A percentile compares a stretch with the other conserved stretches of the same genome.
Conservation (phyloP, 768 basidiomycete species). For the Termitomyces sp. region DNA sequence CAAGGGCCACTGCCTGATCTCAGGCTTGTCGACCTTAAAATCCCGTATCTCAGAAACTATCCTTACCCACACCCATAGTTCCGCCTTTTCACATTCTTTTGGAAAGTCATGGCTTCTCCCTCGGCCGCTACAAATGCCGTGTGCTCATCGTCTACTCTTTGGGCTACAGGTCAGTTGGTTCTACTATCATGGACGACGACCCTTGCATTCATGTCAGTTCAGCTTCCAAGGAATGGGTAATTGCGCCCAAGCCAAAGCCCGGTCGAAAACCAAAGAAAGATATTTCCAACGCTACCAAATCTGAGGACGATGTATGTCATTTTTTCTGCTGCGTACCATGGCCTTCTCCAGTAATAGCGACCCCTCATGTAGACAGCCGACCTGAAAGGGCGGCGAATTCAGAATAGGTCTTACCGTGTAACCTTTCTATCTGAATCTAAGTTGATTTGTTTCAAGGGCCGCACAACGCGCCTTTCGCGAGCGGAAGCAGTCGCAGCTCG, state of each 20-base stretch:
- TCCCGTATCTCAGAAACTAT: conserved; percentile 14
- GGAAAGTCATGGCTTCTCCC: conserved; percentile 3
- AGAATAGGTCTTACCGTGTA: conserved; percentile 51
- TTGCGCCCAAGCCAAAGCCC: conserved; percentile 81
- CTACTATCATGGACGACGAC: conserved; percentile 1
- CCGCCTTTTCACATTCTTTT: background rate
- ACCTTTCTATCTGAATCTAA: background rate
- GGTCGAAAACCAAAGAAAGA: conserved; percentile 87
- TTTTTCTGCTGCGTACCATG: background rate
- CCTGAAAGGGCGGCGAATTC: conserved; percentile 61
- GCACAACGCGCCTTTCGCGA: conserved; percentile 90
- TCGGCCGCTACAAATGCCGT: conserved; percentile 1
- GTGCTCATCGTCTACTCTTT: conserved; percentile 53
- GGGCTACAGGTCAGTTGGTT: conserved; percentile 63
- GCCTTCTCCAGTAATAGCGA: background rate
- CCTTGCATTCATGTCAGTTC: conserved; percentile 10
- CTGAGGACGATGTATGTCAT: conserved; percentile 41
- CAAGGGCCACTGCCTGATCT: conserved; percentile 19
- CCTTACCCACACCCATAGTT: conserved; percentile 15
- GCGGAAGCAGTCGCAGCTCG: conserved; percentile 82
- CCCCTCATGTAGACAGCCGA: conserved; percentile 27
- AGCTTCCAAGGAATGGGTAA: conserved; percentile 91
- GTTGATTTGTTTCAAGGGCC: conserved; percentile 41
- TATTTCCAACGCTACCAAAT: conserved; percentile 23
- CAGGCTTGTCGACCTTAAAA: conserved; percentile 4